phyloP scores from a whole-genome alignment of 1,284 basidiomycete species.

The Heterobasidion annosum region DNA sequence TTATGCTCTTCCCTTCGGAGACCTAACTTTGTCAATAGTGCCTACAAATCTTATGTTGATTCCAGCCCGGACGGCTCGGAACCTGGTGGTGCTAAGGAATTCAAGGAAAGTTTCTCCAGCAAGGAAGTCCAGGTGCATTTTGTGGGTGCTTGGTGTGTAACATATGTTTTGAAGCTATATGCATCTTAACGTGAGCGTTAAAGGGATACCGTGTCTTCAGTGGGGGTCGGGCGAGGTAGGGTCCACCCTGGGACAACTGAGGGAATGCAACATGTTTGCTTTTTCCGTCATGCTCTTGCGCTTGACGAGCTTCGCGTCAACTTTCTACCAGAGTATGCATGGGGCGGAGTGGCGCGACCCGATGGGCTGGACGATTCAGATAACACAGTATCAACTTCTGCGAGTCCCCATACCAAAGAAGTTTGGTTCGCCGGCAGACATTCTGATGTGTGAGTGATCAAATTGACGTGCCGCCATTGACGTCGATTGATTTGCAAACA shows the following conservation, averaged over 20 bases:
- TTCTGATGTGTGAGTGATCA: constrained; percentile 7
- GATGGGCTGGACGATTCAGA: too few relatives aligned
- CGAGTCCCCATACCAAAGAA: constrained; percentile 4
- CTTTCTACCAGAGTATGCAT: constrained; percentile 15
- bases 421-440: constrained; percentile 11
- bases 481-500: neutral
- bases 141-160: constrained; percentile 28
- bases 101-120: constrained; percentile 28
- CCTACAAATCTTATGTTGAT: constrained; percentile 25
- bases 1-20: too few relatives aligned
- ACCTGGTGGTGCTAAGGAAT: constrained; percentile 6
- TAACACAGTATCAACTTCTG: too few relatives aligned
- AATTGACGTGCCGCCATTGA: neutral
- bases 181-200: neutral
- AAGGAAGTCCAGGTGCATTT: constrained; percentile 23
- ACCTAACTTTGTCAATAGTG: constrained; percentile 16
- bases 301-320: constrained; percentile 18
- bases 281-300: constrained; percentile 21
- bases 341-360: neutral
- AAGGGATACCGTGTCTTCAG: constrained; percentile 35
- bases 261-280: constrained; percentile 18
- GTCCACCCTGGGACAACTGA: constrained; percentile 17
- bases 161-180: neutral
- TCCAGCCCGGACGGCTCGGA: too few relatives aligned
- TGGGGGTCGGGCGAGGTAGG: constrained; percentile 19